phyloP scores from a whole-genome alignment of 257 asterid species.

The Solanum chilense region DNA sequence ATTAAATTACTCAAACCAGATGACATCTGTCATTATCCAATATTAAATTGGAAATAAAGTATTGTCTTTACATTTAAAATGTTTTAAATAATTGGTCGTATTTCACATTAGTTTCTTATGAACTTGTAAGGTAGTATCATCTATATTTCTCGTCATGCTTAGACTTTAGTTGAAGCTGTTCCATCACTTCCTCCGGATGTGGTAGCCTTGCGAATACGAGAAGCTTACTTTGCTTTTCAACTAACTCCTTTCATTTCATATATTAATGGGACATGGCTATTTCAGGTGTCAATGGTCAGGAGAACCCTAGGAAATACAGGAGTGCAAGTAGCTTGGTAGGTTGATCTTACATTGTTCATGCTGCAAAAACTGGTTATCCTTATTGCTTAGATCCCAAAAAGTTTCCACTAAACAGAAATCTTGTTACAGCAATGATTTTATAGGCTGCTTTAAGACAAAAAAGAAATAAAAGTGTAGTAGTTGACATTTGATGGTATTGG shows the following conservation, averaged over 20 bases:
- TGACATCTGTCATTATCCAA: neutral
- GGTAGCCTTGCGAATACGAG: neutral
- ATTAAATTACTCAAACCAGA: neutral
- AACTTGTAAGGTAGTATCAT: neutral
- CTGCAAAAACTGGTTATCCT: neutral
- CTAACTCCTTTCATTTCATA: neutral
- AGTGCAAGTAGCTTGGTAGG: slow-evolving; percentile 80
- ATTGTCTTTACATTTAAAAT: neutral
- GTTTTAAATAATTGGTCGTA: neutral
- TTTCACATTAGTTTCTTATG: neutral
- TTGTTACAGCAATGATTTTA: neutral
- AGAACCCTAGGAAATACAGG: slow-evolving; percentile 83
- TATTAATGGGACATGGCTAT: neutral
- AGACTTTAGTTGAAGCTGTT: neutral
- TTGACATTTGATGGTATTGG: neutral
- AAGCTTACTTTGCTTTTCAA: neutral
- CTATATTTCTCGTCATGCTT: neutral
- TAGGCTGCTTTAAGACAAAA: neutral
- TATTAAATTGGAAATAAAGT: neutral
- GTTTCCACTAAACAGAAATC: neutral
- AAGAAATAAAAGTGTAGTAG: too few species aligned
- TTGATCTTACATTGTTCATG: neutral
- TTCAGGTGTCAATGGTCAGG: slow-evolving; percentile 89
- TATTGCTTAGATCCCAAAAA: neutral
- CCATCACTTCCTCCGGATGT: neutral